phyloP scores from a whole-genome alignment of 139 green algal genomes.

The Trebouxia sp. region DNA sequence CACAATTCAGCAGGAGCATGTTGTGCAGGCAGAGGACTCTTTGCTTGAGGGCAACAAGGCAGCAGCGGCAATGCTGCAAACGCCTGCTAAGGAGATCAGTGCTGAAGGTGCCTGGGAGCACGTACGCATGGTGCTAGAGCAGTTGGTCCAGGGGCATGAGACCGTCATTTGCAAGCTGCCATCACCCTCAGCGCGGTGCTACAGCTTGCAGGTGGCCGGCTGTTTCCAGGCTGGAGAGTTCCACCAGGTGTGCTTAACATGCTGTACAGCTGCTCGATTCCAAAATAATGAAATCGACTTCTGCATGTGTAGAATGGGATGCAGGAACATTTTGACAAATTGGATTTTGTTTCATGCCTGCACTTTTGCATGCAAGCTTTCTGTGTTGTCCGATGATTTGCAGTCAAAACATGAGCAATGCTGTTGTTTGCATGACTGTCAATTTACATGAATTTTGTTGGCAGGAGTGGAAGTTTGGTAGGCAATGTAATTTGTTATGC shows the following conservation, averaged over 20 bases:
- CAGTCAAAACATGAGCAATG: no score
- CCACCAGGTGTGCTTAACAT: not conserved
- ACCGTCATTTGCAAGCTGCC: not conserved
- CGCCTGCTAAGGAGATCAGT: not conserved
- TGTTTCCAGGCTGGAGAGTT: not conserved
- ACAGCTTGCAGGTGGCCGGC: not conserved
- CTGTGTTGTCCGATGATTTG: no score
- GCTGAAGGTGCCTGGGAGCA: not conserved
- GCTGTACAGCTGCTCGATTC: no score
- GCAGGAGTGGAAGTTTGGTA: not conserved
- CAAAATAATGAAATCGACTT: no score
- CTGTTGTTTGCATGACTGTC: no score
- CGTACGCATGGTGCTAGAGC: not conserved
- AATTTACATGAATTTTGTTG: not conserved
- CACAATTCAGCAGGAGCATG: no score
- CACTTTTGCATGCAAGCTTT: no score
- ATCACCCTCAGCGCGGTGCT: not conserved
- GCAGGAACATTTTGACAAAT: no score
- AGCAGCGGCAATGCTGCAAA: not conserved
- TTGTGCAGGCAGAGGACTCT: not conserved
- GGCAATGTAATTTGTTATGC: no score
- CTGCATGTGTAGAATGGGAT: no score
- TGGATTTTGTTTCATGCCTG: no score
- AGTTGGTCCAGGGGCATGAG: not conserved
- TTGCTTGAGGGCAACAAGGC: not conserved